Evolutionary conservation across 78 protist genomes (phyloP), one percentile per base, ranked within the genome.

Genomic region (Dictyostelium firmibasis): DNA sequence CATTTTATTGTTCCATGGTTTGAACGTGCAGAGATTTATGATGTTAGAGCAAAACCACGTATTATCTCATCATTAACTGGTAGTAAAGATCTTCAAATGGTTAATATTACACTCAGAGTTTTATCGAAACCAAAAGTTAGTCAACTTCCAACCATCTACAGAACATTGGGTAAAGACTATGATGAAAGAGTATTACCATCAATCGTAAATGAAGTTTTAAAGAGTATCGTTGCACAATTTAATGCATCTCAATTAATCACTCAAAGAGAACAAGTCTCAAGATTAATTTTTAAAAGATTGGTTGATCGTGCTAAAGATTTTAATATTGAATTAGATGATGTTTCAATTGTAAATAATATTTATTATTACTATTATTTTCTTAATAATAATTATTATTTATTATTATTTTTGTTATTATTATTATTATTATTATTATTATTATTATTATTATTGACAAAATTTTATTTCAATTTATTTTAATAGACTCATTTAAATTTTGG

Each of bases 241-340:
- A 98, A 97, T 84, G 99, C 99, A 0, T 88, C 98, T 9, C 99
- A 99, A 93, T 95, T 99, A 14, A 97, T 98, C 95, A 97, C 99
- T 5, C 92, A 95, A 96, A 98, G 99, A 50, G 99, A 98, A 91
- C 97, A 97, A 85, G 98, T 97, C 44, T 8, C 79, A 3, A 14
- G 79, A 4, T 81, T 91, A 18, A 97, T 98, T 67, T 89, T 93
- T 44, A 70, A 83, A 60, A 67, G 93, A 72, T 95, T 98, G 13
- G 38, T 23, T 13, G 85, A 93, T 27, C 96, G 99, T 43, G 98
- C 99, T 3, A 8, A 14, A 47, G 99, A 98, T 74, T 99, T 99
- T 93, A 31, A 94, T 87, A 38, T 99, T n/a, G 79, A 86, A n/a
- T 81, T 99, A 23, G 98, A 96, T 33, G 99, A 99, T 69, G 99